Evolutionary conservation across 2,329 filamentous ascomycete genomes (phyloP).

Genomic region (Pseudogymnoascus sp.): DNA sequence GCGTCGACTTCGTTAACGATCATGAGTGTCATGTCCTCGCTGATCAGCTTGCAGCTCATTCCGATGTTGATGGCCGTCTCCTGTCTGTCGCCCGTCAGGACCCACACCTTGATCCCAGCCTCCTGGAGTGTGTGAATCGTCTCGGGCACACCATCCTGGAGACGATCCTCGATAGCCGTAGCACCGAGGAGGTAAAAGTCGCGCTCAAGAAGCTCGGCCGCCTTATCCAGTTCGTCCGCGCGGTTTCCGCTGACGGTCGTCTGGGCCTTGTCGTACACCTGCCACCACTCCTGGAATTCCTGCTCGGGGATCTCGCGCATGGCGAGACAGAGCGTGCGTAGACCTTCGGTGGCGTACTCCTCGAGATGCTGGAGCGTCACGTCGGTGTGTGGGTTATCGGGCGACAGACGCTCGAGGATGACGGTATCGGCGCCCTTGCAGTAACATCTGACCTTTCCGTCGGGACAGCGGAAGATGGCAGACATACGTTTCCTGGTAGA

Average conservation of each 20-base stretch:
- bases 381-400: conserved; percentile 80
- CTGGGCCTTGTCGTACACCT: conserved; percentile 76
- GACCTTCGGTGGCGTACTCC: conserved; percentile 92
- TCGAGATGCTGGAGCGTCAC: conserved; percentile 91
- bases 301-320: conserved; percentile 88
- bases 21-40: conserved; percentile 95
- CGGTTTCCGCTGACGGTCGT: conserved; percentile 90
- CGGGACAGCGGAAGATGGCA: conserved; percentile 89
- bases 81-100: conserved; percentile 92
- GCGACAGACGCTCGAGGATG: conserved; percentile 80
- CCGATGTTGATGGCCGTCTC: conserved; percentile 99
- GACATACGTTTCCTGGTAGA: conserved; percentile 97
- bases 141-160: conserved; percentile 95
- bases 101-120: conserved; percentile 98
- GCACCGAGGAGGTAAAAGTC: conserved; percentile 87
- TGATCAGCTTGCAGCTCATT: conserved; percentile 98
- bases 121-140: conserved; percentile 96
- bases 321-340: conserved; percentile 88
- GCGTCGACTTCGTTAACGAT: conserved; percentile 90
- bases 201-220: conserved; percentile 88
- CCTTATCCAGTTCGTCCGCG: conserved; percentile 92
- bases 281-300: conserved; percentile 80
- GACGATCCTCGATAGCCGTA: conserved; percentile 91
- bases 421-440: conserved; percentile 97
- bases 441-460: conserved; percentile 89